Conservation (phyloP, 2,329 filamentous ascomycete genomes). For the Trichoderma sp. region DNA sequence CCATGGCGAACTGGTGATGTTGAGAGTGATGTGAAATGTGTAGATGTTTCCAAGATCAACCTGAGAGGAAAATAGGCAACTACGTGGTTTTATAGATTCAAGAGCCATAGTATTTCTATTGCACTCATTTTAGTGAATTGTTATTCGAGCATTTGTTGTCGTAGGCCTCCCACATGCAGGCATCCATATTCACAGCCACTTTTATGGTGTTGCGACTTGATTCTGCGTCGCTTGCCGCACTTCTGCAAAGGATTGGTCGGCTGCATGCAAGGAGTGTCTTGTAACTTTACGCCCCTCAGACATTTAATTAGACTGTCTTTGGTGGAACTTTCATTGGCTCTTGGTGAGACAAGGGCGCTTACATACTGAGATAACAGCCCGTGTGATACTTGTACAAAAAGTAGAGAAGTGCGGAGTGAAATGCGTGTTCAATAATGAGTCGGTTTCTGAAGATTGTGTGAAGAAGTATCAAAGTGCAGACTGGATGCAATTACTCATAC, state of each 20-base stretch:
- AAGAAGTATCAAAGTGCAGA: too few species aligned
- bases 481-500: too few species aligned
- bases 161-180: constrained; percentile 2
- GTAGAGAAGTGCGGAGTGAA: background rate
- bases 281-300: background rate
- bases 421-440: background rate
- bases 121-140: background rate
- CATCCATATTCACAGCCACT: background rate
- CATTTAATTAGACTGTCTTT: background rate
- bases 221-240: background rate
- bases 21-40: background rate
- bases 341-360: too few species aligned
- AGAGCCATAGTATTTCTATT: background rate
- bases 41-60: background rate
- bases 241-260: background rate
- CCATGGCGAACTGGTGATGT: background rate
- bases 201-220: background rate
- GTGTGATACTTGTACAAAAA: background rate
- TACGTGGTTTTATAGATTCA: background rate
- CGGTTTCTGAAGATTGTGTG: too few species aligned
- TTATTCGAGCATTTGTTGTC: background rate
- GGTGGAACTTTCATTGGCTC: background rate
- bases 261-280: background rate
- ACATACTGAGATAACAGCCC: background rate
- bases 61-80: too few species aligned